Evolutionary conservation across 2,329 filamentous ascomycete species (phyloP).

Genomic region (Leptoxyphium fumago): DNA sequence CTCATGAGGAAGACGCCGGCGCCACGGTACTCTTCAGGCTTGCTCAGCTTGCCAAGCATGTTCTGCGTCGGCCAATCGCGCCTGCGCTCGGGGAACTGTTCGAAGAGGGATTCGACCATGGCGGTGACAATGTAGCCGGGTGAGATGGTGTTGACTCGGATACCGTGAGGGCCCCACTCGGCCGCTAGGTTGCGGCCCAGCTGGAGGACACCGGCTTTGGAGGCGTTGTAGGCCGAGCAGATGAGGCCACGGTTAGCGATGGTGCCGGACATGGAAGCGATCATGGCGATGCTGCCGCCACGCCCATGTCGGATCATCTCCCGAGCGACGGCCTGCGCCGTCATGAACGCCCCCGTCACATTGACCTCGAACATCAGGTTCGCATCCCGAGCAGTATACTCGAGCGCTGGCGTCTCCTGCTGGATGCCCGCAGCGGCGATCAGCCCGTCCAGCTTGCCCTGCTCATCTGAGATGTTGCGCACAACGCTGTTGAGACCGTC

Average conservation of each 20-base stretch:
- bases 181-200: slow-evolving; percentile 54
- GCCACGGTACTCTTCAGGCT: slow-evolving; percentile 23
- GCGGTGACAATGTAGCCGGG: slow-evolving; percentile 68
- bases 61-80: slow-evolving; percentile 70
- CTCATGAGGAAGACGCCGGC: slow-evolving; percentile 25
- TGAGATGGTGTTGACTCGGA: slow-evolving; percentile 68
- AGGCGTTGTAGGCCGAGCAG: slow-evolving; percentile 60
- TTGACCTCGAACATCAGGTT: slow-evolving; percentile 50
- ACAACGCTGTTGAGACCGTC: slow-evolving; percentile 52
- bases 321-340: slow-evolving; percentile 46
- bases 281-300: slow-evolving; percentile 46
- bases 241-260: slow-evolving; percentile 48
- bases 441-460: slow-evolving; percentile 65
- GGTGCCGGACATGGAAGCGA: slow-evolving; percentile 48
- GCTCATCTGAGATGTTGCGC: slow-evolving; percentile 50
- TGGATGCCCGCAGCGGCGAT: slow-evolving; percentile 65
- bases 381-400: slow-evolving; percentile 51
- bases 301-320: slow-evolving; percentile 48
- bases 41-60: slow-evolving; percentile 47
- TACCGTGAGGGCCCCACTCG: slow-evolving; percentile 59
- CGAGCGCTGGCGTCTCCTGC: slow-evolving; percentile 68
- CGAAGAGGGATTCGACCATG: slow-evolving; percentile 72
- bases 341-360: slow-evolving; percentile 46
- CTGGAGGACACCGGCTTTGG: slow-evolving; percentile 60
- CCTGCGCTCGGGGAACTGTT: slow-evolving; percentile 51